These are phyloP conservation scores for Boletus tomentosulus DNA, from an alignment of 768 basidiomycete species.

Conservation along the genomic window DNA sequence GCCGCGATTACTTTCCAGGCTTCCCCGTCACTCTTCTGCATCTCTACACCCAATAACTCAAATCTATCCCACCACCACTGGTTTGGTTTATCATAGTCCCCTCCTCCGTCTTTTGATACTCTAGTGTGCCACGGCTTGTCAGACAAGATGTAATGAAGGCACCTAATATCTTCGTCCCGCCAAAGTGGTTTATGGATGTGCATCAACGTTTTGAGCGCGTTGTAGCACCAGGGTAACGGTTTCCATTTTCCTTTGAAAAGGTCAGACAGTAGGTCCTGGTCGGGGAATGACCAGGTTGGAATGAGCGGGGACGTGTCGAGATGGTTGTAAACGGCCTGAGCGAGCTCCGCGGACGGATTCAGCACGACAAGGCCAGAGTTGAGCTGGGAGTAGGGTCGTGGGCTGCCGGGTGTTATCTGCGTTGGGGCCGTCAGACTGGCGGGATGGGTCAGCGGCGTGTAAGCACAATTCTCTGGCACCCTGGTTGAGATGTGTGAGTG, in stretches of 20 bases:
- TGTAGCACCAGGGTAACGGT: conserved; percentile 83
- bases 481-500: conserved; percentile 37
- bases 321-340: conserved; percentile 47
- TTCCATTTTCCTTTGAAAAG: conserved; percentile 78
- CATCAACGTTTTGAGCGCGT: conserved; percentile 86
- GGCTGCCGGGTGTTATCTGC: conserved; percentile 40
- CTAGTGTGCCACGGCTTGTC: conserved; percentile 84
- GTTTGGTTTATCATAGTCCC: conserved; percentile 51
- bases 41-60: conserved; percentile 37
- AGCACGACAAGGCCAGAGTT: conserved; percentile 91
- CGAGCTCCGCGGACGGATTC: conserved; percentile 59
- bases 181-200: conserved; percentile 70
- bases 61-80: conserved; percentile 82
- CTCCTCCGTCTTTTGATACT: conserved; percentile 35
- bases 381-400: conserved; percentile 75
- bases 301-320: conserved; percentile 46
- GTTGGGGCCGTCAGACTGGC: conserved; percentile 45
- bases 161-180: conserved; percentile 81
- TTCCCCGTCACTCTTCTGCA: conserved; percentile 41
- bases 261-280: conserved; percentile 86
- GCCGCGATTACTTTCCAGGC: conserved; percentile 49
- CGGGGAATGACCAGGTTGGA: conserved; percentile 67
- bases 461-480: conserved; percentile 90
- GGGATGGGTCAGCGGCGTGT: conserved; percentile 50
- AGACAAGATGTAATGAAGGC: conserved; percentile 80